phyloP scores from a whole-genome alignment of 2,329 filamentous ascomycete genomes.

The Cryphonectria japonica region DNA sequence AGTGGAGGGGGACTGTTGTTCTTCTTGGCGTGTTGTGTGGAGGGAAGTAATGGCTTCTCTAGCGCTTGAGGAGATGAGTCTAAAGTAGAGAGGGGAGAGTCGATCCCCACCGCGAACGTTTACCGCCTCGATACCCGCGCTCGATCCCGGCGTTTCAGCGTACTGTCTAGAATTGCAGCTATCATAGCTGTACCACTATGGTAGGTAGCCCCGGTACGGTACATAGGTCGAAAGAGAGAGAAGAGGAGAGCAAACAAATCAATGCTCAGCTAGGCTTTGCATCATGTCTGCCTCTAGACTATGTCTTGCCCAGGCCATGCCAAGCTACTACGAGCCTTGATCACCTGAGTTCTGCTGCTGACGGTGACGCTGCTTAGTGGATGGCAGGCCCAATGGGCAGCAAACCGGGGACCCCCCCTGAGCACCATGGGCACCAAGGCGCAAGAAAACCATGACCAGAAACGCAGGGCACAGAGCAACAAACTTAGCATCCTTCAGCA shows the following conservation, averaged over 20 bases:
- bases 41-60: not conserved
- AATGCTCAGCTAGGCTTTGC: not conserved
- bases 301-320: not conserved
- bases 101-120: not conserved
- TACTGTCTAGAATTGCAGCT: not conserved
- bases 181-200: no score
- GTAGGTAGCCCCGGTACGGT: not conserved
- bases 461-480: not conserved
- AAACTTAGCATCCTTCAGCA: not conserved
- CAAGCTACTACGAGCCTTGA: not conserved
- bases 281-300: not conserved
- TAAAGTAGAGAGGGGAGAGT: not conserved
- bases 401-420: not conserved
- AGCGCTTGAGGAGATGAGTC: constrained; percentile 2
- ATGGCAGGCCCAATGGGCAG: not conserved
- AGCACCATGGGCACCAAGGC: not conserved
- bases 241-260: not conserved
- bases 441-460: not conserved
- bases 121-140: constrained; percentile 7
- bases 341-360: not conserved
- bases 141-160: not conserved
- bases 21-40: not conserved
- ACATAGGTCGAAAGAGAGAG: not conserved
- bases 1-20: not conserved
- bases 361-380: not conserved